Evolutionary conservation across 1,284 basidiomycete genomes (phyloP).

Genomic region (Puccinia hordei): DNA sequence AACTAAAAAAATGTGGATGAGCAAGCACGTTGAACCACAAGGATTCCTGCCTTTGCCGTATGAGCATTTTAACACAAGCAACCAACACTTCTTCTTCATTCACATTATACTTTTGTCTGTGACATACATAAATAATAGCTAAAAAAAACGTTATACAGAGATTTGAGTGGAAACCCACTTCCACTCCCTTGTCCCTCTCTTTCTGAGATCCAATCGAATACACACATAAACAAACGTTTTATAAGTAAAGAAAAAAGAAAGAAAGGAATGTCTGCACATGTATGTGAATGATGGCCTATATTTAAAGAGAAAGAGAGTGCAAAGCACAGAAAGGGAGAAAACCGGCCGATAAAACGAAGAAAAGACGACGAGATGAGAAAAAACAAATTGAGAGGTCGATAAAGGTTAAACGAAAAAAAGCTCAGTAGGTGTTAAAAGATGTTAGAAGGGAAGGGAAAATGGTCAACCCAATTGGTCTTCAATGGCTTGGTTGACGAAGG

Average conservation of each 20-base stretch:
- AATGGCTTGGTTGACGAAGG: constrained; percentile 55
- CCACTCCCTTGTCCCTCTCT: too few species aligned
- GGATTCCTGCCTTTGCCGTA: too few species aligned
- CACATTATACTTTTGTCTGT: too few species aligned
- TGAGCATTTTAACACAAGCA: too few species aligned
- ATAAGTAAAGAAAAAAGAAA: neutral
- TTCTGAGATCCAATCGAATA: constrained; percentile 4
- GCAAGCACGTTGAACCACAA: too few species aligned
- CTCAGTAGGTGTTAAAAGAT: neutral
- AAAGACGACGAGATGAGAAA: neutral
- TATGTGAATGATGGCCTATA: neutral
- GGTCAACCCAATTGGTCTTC: constrained; percentile 50
- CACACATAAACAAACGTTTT: neutral
- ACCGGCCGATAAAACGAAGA: constrained; percentile 3
- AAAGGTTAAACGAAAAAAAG: neutral
- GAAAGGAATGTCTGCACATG: neutral
- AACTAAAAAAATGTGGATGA: too few species aligned
- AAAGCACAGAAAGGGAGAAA: neutral
- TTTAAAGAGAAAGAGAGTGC: neutral
- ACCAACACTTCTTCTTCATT: too few species aligned
- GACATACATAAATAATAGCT: neutral
- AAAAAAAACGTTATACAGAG: neutral
- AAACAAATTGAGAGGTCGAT: neutral
- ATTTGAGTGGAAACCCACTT: too few species aligned
- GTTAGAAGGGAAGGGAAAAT: neutral